Conservation (phyloP, 306 rosid species). For the Spatholobus suberectus region DNA sequence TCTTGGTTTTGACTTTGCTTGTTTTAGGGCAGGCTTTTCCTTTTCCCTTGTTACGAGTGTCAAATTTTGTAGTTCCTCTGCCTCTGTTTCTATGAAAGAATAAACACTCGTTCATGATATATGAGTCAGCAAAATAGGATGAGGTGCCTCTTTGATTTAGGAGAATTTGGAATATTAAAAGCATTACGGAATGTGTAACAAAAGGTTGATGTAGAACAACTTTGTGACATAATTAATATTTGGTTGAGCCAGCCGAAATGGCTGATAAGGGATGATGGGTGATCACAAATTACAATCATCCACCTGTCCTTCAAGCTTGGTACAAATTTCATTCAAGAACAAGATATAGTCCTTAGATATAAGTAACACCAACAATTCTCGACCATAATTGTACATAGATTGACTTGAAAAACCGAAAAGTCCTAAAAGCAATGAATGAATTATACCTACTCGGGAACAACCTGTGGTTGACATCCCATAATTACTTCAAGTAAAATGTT, state of each 20-base stretch:
- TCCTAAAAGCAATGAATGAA: constrained; percentile 3
- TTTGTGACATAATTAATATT: constrained; percentile 11
- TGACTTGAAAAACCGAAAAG: constrained; percentile 27
- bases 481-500: background rate
- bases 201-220: background rate
- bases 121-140: background rate
- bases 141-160: background rate
- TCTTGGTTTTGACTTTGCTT: constrained; percentile 30
- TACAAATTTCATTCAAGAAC: background rate
- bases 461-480: background rate
- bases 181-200: background rate
- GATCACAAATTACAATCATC: background rate
- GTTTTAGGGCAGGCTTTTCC: background rate
- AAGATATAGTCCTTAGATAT: background rate
- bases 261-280: background rate
- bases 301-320: constrained; percentile 5
- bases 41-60: background rate
- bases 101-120: background rate
- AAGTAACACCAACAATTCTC: constrained; percentile 32
- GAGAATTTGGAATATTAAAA: background rate
- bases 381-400: constrained; percentile 22
- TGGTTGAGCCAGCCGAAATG: constrained; percentile 35
- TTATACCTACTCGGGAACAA: constrained; percentile 13
- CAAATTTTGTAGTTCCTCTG: too few species aligned
- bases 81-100: too few species aligned